phyloP scores from a whole-genome alignment of 805 yeast genomes.

The Kodamaea neixiangensis region DNA sequence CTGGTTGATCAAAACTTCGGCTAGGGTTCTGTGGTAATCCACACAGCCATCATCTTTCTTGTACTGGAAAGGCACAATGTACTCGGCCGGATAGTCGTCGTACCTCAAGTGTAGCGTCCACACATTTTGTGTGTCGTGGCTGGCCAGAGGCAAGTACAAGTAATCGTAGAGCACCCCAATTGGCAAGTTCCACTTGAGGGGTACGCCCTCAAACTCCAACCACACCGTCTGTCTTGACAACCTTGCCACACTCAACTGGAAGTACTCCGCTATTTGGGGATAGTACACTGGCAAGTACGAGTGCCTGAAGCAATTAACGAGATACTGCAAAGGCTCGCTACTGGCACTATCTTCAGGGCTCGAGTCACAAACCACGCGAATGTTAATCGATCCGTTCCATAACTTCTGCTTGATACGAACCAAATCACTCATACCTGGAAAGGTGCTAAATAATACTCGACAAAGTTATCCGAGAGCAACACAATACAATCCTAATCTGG shows the following conservation, averaged over 20 bases:
- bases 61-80: conserved; percentile 33
- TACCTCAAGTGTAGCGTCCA: conserved; percentile 38
- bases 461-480: neutral
- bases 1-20: conserved; percentile 68
- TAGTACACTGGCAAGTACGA: conserved; percentile 50
- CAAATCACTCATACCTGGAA: conserved; percentile 2
- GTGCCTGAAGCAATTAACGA: conserved; percentile 22
- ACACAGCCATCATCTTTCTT: conserved; percentile 11
- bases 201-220: conserved; percentile 66
- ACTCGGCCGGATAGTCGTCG: conserved; percentile 28
- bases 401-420: conserved; percentile 34
- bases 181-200: conserved; percentile 78
- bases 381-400: conserved; percentile 59
- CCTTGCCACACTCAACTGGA: conserved; percentile 27
- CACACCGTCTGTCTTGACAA: conserved; percentile 39
- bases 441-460: neutral
- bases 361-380: conserved; percentile 16
- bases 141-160: conserved; percentile 31
- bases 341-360: neutral
- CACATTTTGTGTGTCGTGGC: conserved; percentile 37
- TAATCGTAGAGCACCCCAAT: conserved; percentile 67
- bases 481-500: neutral
- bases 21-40: conserved; percentile 35
- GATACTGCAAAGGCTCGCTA: conserved; percentile 22
- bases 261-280: conserved; percentile 37